Percentiles rank a stretch among this genome's conserved stretches.
Conservation (phyloP, 768 basidiomycete species). For the Butyriboletus loyo region DNA sequence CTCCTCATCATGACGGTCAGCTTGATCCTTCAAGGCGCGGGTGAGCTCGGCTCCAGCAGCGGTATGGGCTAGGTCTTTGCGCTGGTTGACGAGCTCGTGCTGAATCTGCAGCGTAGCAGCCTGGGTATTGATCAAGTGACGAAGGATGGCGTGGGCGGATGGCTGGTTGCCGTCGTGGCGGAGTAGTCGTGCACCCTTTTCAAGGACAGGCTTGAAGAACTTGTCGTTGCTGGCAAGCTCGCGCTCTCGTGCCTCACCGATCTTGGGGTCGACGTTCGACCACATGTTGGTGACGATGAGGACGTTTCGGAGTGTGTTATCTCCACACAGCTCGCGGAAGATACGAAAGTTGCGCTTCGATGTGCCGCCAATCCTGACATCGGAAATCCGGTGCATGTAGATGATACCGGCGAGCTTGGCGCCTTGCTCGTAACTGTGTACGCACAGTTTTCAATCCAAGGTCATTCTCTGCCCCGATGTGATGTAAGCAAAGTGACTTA, state of each 20-base stretch:
- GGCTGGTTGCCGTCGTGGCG: conserved; percentile 41
- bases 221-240: conserved; percentile 41
- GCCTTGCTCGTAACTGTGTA: conserved; percentile 31
- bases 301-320: conserved; percentile 46
- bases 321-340: conserved; percentile 53
- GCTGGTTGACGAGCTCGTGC: conserved; percentile 50
- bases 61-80: conserved; percentile 48
- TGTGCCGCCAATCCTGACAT: conserved; percentile 48
- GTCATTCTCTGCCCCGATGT: not conserved
- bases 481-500: conserved; percentile 7
- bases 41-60: conserved; percentile 52
- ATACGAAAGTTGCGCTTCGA: conserved; percentile 50
- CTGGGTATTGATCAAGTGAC: conserved; percentile 38
- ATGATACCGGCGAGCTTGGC: conserved; percentile 49
- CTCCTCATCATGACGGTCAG: conserved; percentile 46
- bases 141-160: conserved; percentile 43
- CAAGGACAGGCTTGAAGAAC: conserved; percentile 53
- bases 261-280: conserved; percentile 38
- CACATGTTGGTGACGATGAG: conserved; percentile 56
- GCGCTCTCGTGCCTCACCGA: conserved; percentile 43
- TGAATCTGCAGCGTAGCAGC: conserved; percentile 52
- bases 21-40: conserved; percentile 47
- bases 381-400: conserved; percentile 54
- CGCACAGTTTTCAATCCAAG: not conserved
- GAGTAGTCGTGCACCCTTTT: conserved; percentile 44